A percentile compares a stretch with the other conserved stretches of the same genome.
phyloP scores from a whole-genome alignment of 1,284 basidiomycete genomes.

The Sporisorium reilianum region DNA sequence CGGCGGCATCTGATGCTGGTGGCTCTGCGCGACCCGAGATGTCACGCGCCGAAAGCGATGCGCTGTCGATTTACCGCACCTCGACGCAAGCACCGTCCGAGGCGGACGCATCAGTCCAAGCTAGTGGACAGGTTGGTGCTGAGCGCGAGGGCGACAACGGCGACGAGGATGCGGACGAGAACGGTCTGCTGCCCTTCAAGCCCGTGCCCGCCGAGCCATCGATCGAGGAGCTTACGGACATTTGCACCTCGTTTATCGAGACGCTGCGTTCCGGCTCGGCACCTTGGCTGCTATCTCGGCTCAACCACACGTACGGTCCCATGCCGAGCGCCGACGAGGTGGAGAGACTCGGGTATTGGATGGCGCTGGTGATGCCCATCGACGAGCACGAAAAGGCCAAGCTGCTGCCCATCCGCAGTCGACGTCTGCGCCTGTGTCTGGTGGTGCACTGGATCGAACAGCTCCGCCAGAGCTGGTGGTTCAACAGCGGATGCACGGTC shows the following conservation, averaged over 20 bases:
- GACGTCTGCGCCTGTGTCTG: constrained; percentile 81
- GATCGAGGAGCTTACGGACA: constrained; percentile 80
- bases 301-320: constrained; percentile 73
- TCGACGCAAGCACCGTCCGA: no score
- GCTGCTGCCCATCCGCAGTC: constrained; percentile 86
- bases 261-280: constrained; percentile 84
- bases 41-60: constrained; percentile 26
- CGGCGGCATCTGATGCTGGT: not conserved
- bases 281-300: constrained; percentile 88
- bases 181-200: constrained; percentile 30
- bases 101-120: not conserved
- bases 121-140: constrained; percentile 3
- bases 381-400: constrained; percentile 93
- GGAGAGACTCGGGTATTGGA: constrained; percentile 74
- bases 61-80: constrained; percentile 35
- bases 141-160: not conserved
- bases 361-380: constrained; percentile 90
- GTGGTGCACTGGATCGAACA: constrained; percentile 94
- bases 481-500: constrained; percentile 70
- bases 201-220: constrained; percentile 69
- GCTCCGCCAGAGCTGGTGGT: constrained; percentile 72
- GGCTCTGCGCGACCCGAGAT: constrained; percentile 22
- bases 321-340: constrained; percentile 59
- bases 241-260: constrained; percentile 82
- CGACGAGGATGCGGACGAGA: constrained; percentile 10